A percentile compares a stretch with the other conserved stretches of the same genome.
phyloP scores from a whole-genome alignment of 2,329 filamentous ascomycete genomes.

The Aspergillus sp. region DNA sequence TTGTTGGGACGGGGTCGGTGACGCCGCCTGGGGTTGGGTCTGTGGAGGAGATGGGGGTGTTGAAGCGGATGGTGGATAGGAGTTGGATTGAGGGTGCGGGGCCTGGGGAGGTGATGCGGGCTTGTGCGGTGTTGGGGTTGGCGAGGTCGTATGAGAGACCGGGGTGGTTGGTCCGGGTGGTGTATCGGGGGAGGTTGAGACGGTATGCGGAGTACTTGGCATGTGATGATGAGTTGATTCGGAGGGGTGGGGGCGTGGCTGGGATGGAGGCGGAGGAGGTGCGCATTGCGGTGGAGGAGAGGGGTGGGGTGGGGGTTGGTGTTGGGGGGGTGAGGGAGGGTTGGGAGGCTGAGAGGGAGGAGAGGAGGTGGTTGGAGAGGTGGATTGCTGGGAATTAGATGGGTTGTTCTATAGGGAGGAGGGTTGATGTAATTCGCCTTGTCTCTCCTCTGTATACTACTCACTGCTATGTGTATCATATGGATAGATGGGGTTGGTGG shows the following conservation, averaged over 20 bases:
- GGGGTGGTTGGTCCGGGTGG: constrained; percentile 34
- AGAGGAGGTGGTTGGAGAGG: constrained; percentile 40
- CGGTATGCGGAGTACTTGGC: constrained; percentile 64
- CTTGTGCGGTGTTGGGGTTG: constrained; percentile 39
- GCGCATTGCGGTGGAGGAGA: constrained; percentile 68
- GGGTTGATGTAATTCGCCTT: no score
- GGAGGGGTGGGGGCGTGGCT: constrained; percentile 61
- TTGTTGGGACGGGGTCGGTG: constrained; percentile 13
- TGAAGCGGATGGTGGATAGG: constrained; percentile 27
- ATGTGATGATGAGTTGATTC: constrained; percentile 70
- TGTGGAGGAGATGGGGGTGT: constrained; percentile 32
- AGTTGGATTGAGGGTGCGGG: constrained; percentile 25
- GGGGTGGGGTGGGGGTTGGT: constrained; percentile 54
- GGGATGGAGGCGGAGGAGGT: constrained; percentile 66
- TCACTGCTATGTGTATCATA: not conserved
- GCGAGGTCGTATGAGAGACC: constrained; percentile 45
- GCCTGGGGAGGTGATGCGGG: constrained; percentile 31
- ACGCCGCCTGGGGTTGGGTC: constrained; percentile 20
- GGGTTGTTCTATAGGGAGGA: not conserved
- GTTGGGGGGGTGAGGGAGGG: constrained; percentile 23
- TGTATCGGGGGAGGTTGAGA: constrained; percentile 59
- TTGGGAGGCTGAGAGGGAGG: constrained; percentile 29
- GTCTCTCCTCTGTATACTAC: not conserved
- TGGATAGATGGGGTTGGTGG: not conserved
- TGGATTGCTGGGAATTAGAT: constrained; percentile 33